phyloP scores from a whole-genome alignment of 768 basidiomycete species.

The Rhodotorula paludigena region DNA sequence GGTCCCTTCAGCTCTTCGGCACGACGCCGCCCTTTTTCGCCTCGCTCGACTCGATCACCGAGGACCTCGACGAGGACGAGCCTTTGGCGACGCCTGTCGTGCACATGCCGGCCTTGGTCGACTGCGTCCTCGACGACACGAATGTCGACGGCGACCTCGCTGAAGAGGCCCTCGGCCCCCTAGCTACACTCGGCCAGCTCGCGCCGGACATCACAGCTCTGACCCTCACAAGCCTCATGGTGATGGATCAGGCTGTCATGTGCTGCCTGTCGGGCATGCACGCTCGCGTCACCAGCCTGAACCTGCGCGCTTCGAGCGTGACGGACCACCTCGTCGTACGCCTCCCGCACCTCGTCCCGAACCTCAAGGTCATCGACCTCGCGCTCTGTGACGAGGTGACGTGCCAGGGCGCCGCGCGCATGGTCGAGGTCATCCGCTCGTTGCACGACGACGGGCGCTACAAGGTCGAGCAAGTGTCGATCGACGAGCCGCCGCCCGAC shows the following conservation, averaged over 20 bases:
- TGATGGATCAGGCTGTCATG: background rate
- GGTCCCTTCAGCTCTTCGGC: background rate
- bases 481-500: constrained; percentile 10
- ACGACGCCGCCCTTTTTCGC: constrained; percentile 25
- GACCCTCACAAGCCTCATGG: background rate
- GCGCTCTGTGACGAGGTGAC: constrained; percentile 1
- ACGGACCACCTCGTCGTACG: constrained; percentile 23
- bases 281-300: constrained; percentile 4
- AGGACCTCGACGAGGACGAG: constrained; percentile 5
- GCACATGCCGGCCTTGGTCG: constrained; percentile 22
- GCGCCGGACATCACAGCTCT: constrained; percentile 3
- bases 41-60: background rate
- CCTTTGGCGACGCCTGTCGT: constrained; percentile 17
- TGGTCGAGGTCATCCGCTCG: constrained; percentile 23
- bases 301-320: constrained; percentile 8
- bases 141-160: constrained; percentile 1
- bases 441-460: constrained; percentile 9
- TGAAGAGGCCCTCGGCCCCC: background rate
- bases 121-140: background rate
- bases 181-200: constrained; percentile 17
- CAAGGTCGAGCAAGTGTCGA: constrained; percentile 4
- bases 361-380: constrained; percentile 21
- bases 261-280: constrained; percentile 17
- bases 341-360: constrained; percentile 14
- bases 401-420: constrained; percentile 26